phyloP scores from a whole-genome alignment of 139 green algal genomes.

The Diplosphaera chodatii region DNA sequence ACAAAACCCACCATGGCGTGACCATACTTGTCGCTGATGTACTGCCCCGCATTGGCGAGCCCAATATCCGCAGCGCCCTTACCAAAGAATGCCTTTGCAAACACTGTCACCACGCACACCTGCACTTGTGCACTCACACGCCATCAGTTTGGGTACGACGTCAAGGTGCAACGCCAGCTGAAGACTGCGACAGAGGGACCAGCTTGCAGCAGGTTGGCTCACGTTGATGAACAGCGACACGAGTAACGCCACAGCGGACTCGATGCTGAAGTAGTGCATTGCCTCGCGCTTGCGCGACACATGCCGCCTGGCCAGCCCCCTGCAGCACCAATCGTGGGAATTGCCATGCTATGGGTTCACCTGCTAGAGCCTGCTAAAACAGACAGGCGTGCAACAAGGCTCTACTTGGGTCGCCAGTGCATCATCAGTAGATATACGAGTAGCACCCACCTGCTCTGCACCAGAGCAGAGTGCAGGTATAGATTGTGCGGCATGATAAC shows the following conservation, averaged over 20 bases:
- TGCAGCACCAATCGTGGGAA: too few species aligned
- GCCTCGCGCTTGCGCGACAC: conserved; percentile 43
- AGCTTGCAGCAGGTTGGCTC: too few species aligned
- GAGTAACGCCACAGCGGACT: conserved; percentile 61
- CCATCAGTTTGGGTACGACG: too few species aligned
- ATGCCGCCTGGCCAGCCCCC: neutral
- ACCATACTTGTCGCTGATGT: conserved; percentile 43
- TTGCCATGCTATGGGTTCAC: too few species aligned
- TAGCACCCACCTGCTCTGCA: conserved; percentile 39
- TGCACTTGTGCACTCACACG: too few species aligned
- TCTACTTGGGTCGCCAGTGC: too few species aligned
- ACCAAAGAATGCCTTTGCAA: conserved; percentile 56
- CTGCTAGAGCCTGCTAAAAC: too few species aligned
- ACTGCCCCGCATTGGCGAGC: conserved; percentile 58
- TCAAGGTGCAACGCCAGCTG: too few species aligned
- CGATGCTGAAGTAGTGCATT: conserved; percentile 70
- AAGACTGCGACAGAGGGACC: too few species aligned
- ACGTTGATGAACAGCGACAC: conserved; percentile 82
- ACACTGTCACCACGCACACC: conserved; percentile 73
- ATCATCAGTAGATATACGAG: too few species aligned
- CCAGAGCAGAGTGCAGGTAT: conserved; percentile 82
- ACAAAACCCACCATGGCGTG: conserved; percentile 26
- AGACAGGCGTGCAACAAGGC: too few species aligned
- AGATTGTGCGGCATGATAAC: conserved; percentile 92
- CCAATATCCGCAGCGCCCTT: conserved; percentile 45